Conservation (phyloP, 768 basidiomycete species). For the Rhodotorula kratochvilovae region DNA sequence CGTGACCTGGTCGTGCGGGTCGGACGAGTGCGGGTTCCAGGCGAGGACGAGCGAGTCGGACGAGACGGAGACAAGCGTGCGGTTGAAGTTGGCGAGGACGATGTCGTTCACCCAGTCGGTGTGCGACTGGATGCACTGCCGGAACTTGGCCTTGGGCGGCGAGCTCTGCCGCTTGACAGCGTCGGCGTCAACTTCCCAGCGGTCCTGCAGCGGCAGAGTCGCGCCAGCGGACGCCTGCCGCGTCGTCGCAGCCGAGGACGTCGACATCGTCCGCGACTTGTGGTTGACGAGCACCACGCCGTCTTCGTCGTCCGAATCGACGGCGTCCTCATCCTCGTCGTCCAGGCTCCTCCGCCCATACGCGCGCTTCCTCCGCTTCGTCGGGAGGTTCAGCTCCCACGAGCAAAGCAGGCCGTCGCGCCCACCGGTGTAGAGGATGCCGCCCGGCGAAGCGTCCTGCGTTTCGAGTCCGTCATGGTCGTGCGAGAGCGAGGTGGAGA, state of each 20-base stretch:
- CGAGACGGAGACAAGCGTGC: constrained; percentile 86
- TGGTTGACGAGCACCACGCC: not conserved
- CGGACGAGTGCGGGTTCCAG: constrained; percentile 72
- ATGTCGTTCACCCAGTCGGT: constrained; percentile 94
- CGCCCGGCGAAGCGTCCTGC: constrained; percentile 18
- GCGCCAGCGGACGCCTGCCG: not conserved
- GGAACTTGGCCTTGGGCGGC: constrained; percentile 57
- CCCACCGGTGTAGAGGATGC: constrained; percentile 42
- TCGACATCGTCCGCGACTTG: not conserved
- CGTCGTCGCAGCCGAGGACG: constrained; percentile 11
- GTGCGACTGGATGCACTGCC: constrained; percentile 83
- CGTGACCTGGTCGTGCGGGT: constrained; percentile 38
- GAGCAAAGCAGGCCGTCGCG: constrained; percentile 41
- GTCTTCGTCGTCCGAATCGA: constrained; percentile 27
- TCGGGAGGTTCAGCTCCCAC: constrained; percentile 42
- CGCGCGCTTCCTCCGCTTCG: constrained; percentile 18
- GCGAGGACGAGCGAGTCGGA: constrained; percentile 91
- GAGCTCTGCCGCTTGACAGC: constrained; percentile 45
- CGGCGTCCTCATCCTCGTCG: constrained; percentile 13
- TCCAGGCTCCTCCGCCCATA: constrained; percentile 11
- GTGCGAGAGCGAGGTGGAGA: constrained; percentile 32
- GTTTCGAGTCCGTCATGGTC: constrained; percentile 15
- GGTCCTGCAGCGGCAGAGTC: constrained; percentile 61
- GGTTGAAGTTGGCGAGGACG: constrained; percentile 81
- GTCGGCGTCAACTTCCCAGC: constrained; percentile 72